phyloP scores from a whole-genome alignment of 345 rosid genomes.

The Eucalyptus shirleyi region DNA sequence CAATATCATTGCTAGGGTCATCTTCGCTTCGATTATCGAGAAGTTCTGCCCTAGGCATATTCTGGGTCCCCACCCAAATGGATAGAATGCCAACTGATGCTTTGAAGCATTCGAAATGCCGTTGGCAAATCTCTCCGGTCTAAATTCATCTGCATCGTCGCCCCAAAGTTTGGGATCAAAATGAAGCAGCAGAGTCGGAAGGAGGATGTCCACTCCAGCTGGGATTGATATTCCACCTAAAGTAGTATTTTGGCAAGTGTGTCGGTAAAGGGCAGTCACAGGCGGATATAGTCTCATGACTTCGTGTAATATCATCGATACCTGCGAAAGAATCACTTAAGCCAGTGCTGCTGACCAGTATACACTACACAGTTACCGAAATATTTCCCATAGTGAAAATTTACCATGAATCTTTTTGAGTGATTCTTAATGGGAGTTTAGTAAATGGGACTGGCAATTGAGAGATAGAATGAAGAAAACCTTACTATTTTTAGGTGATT shows the following conservation, averaged over 20 bases:
- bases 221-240: constrained; percentile 10
- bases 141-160: constrained; percentile 16
- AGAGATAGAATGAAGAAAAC: background rate
- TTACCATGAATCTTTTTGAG: constrained; percentile 7
- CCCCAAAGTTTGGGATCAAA: constrained; percentile 17
- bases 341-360: background rate
- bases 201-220: background rate
- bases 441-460: background rate
- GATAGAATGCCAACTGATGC: constrained; percentile 2
- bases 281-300: constrained; percentile 31
- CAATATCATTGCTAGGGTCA: constrained; percentile 37
- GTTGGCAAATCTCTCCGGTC: constrained; percentile 14
- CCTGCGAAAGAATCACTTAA: background rate
- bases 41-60: constrained; percentile 24
- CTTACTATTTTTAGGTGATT: constrained; percentile 10
- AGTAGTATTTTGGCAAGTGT: constrained; percentile 2
- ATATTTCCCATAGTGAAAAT: background rate
- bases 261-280: background rate
- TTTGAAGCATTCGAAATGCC: constrained; percentile 20
- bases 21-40: constrained; percentile 37
- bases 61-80: constrained; percentile 28
- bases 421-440: constrained; percentile 5
- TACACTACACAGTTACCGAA: background rate
- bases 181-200: constrained; percentile 14
- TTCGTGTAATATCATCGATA: constrained; percentile 19